Base-by-base conservation (phyloP, 1,284 basidiomycete species). In the Irpex rosettiformis region DNA sequence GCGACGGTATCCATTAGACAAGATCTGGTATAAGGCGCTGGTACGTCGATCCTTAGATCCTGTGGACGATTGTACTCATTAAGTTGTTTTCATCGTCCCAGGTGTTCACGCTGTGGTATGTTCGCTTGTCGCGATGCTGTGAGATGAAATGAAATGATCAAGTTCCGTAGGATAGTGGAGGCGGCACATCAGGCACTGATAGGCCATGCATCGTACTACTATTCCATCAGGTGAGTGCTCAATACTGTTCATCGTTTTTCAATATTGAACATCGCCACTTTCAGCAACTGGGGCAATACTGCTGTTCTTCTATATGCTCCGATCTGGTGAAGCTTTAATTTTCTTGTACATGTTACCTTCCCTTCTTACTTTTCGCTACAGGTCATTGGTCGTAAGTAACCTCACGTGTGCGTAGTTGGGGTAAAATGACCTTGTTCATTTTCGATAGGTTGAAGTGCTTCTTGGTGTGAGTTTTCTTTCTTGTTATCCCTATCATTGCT, bases 141-240 rank as follows among this genome's bases (percentile, higher is more conserved):
- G 1, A 51, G 22, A 10, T 27, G 25, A 18, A 21, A 10, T 25
- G 24, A 51, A 28, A 52, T 37, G 22, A n/a, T 24, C 10, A 37
- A 54, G 28, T 58, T 52, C 11, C 48, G 22, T 58, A 88, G 85
- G 75, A 7, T 73, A 0, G 64, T 86, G 49, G 82, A 84, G 66
- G 66, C 77, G 0, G 55, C 76, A 0, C 82, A 88, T 65, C 81
- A 86, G 67, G 71, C 69, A 3, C 75, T 87, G 61, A 77, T 86
- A 57, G 81, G 75, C 1, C 79, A 86, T 65, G 69, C 75, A 3
- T 71, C 82, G n/a, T 88, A 87, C 66, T 80, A 73, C 62, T 88
- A 86, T 65, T 67, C 74, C 1, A 69, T 85, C 61, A 73, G 70
- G 81, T 83, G 65, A 58, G 80, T 70, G 5, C 54, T 7, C 3